Base-by-base conservation (phyloP, 345 rosid species). In the Syzygium grande region DNA sequence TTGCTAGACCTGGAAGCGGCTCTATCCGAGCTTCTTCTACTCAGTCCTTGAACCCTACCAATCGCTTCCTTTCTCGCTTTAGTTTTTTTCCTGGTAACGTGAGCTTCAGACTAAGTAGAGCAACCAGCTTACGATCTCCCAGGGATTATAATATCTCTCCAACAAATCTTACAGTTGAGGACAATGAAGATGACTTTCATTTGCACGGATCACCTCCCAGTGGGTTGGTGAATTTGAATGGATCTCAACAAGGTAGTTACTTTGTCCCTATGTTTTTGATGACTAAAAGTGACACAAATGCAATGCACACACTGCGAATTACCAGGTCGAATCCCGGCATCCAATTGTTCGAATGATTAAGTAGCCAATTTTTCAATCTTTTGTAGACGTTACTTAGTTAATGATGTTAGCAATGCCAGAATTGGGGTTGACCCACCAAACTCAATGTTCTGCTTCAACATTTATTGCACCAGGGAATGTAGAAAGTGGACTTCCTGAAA, bases 41-140 rank as follows among this genome's bases (percentile, higher is more conserved):
- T 78, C 92, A 85, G 80, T 86, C 92, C 14, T 88, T 89, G 63
- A 86, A 87, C 25, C 92, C 93, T 86, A 89, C 93, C 59, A 88
- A 92, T 89, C 91, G 96, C 59, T 93, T 92, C 85, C 94, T 95
- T 88, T 94, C 99, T 87, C 99, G 98, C 84, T 96, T 98, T 87
- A 98, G 94, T 88, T 95, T 96, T 90, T n/a, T 92, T 90, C 98
- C 98, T 85, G 96, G 98, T 68, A 95, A 96, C 85, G 59, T 94
- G 85, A 95, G 98, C 92, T 96, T 96, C 89, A 93, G 98, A 83
- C 89, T 96, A 85, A 91, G 93, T 86, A 93, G 98, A 90, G 98
- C 98, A 84, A 87, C 92, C 84, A 96, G 98, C 89, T 89, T 96
- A 89, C 94, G 98, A 56, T 96, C 99, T 43, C 93, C 96, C 54